These are phyloP conservation scores for Lenwebbia sp. DNA, from an alignment of 345 rosid species.

Conservation along the genomic window DNA sequence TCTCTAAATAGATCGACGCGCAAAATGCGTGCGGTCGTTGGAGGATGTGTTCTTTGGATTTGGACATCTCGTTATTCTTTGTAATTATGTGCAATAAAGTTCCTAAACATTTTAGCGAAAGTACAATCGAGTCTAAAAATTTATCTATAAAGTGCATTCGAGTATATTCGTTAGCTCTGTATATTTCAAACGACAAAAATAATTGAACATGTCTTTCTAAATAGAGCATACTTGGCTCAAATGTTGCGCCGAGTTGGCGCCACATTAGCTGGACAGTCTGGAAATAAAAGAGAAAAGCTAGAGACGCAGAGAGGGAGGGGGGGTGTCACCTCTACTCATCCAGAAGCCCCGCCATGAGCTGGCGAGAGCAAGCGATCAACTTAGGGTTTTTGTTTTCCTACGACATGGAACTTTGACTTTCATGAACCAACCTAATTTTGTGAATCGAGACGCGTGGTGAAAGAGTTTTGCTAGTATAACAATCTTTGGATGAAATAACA, in stretches of 20 bases:
- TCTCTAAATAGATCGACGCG: neutral
- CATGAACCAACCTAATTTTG: neutral
- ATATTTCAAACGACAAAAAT: neutral
- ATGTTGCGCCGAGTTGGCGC: neutral
- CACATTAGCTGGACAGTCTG: neutral
- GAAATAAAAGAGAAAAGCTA: neutral
- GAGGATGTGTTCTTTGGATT: neutral
- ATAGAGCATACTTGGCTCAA: neutral
- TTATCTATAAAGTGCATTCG: neutral
- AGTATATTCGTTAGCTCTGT: neutral
- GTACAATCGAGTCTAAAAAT: neutral
- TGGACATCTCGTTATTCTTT: neutral
- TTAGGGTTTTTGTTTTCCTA: neutral
- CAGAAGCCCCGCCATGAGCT: neutral
- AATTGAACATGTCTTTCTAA: neutral
- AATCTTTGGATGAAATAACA: too few species aligned
- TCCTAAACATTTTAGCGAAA: neutral
- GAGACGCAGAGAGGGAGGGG: neutral
- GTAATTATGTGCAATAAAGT: neutral
- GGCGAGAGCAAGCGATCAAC: neutral
- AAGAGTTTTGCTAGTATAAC: too few species aligned
- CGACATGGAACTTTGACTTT: neutral
- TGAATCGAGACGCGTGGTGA: neutral
- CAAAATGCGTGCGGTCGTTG: neutral
- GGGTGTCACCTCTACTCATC: neutral